Percentiles rank a stretch among this genome's conserved stretches.
phyloP scores from a whole-genome alignment of 441 rosid species.

The Omphalea diandra region DNA sequence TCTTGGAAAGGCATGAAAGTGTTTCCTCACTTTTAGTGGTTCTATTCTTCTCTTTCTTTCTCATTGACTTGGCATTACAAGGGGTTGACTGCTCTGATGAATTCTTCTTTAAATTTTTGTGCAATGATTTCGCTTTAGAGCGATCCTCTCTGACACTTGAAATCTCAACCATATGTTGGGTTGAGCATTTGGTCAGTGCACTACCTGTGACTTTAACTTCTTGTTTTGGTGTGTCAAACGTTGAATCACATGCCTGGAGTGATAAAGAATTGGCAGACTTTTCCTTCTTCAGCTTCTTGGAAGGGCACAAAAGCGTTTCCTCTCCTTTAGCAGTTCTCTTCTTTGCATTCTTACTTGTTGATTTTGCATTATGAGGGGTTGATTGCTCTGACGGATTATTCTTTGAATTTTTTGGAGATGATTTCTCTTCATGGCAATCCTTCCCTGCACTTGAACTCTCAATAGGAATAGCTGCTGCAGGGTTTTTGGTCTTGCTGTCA shows the following conservation, averaged over 20 bases:
- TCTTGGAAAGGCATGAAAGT: slow-evolving; percentile 19
- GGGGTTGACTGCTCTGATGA: slow-evolving; percentile 25
- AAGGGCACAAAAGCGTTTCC: slow-evolving; percentile 9
- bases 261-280: slow-evolving; percentile 10
- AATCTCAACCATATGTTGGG: slow-evolving; percentile 18
- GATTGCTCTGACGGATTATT: slow-evolving; percentile 27
- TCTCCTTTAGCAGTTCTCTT: slow-evolving; percentile 16
- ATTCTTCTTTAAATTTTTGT: slow-evolving; percentile 18
- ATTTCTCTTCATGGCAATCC: slow-evolving; percentile 18
- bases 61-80: slow-evolving; percentile 19
- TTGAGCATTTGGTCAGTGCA: slow-evolving; percentile 18
- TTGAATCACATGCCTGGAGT: neutral
- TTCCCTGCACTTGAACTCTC: slow-evolving; percentile 22
- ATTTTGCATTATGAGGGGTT: slow-evolving; percentile 22
- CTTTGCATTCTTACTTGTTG: slow-evolving; percentile 25
- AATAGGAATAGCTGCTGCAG: slow-evolving; percentile 16
- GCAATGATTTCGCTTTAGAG: slow-evolving; percentile 17
- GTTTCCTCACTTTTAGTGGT: slow-evolving; percentile 16
- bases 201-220: slow-evolving; percentile 23
- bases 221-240: slow-evolving; percentile 23
- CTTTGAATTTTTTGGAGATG: slow-evolving; percentile 12
- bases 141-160: slow-evolving; percentile 18
- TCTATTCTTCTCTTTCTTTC: slow-evolving; percentile 23
- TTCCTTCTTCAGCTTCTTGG: slow-evolving; percentile 21
- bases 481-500: slow-evolving; percentile 1